Base-by-base conservation (phyloP, 2,329 filamentous ascomycete species). In the Gaeumannomyces tritici region DNA sequence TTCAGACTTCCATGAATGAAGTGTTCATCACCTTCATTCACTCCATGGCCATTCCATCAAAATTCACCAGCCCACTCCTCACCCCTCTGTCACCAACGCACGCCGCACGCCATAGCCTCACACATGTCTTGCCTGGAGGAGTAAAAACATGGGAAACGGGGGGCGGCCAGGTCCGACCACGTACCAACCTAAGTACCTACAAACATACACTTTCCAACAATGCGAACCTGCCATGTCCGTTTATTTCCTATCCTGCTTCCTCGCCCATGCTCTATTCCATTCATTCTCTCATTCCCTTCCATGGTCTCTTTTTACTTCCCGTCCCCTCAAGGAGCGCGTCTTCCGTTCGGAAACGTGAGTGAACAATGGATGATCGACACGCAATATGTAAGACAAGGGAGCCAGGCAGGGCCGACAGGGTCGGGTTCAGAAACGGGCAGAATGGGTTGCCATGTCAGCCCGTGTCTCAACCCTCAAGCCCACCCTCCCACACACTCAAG, bases 381-480 rank as follows among this genome's bases (percentile, higher is more conserved):
- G 21, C 55, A 56, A 21, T 5, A 56, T 24, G 55, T 56, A 56
- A 56, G 55, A 56, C 55, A 28, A 56, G 13, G n/a, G 42, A 51
- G 21, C 42, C 42, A 11, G 55, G 55, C 28, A 27, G 55, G 54
- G 11, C 18, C 58, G 29, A 60, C 58, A 33, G 35, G 42, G 28
- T 31, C 35, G 42, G 42, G 28, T 26, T 24, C 59, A 54, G 13
- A 24, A 60, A 54, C 42, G 42, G 59, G n/a, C 21, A 28, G 59
- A 12, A 51, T 60, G 24, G 24, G 35, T 60, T 51, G 33, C 35
- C 42, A 60, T 60, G 35, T 54, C 59, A 60, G 59, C 59, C 59
- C 27, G n/a, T 60, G 59, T 60, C 59, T 60, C 59, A 54, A 60
- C 26, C 24, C 59, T n/a, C 42, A 51, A 51, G 42, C n/a, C 42